Base-by-base conservation (phyloP, 2,329 filamentous ascomycete genomes). In the Pseudopithomyces maydicus region DNA sequence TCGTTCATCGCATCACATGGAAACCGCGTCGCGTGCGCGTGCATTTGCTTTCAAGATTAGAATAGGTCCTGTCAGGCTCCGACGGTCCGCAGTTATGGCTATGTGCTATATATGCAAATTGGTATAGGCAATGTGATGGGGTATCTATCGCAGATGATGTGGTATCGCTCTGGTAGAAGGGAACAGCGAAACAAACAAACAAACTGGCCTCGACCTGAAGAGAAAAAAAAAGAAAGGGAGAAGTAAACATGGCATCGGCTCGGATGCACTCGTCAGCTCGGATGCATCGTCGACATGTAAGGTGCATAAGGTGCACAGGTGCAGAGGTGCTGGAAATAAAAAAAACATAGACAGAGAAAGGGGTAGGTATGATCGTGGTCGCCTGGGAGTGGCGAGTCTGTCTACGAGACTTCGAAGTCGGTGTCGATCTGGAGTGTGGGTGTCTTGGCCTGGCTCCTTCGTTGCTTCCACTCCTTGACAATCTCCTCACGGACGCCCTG, bases 401-500 rank as follows among this genome's bases (percentile, higher is more conserved):
- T 3, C 61, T 65, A 72, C 56, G 64, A 50, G 14, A 64, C 61
- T 59, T 72, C 72, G 59, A 67, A 72, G 53, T 66, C 69, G 23
- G 73, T 62, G 57, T 77, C 73, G 33, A 78, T 73, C 59, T 72
- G 71, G 44, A 78, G 67, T 43, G 73, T 77, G 23, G 76, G 76
- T 56, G 74, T 71, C 64, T 70, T 69, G 39, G 59, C 61, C 64
- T 70, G 68, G 51, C 68, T 72, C 69, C 71, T 74, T 59, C 73
- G 75, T 66, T 78, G 78, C 74, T 70, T 79, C 81, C 86, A 89
- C 69, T 97, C 94, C 45, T 84, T 83, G 39, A 88, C 84, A 63
- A 98, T 86, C 79, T 98, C 94, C 72, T 91, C 88, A 33, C 95
- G 84, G 7, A 97, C 92, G 55, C 85, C 88, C 63, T 83, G 84